Evolutionary conservation across 257 asterid species (phyloP).

Genomic region (Osmanthus fragrans): DNA sequence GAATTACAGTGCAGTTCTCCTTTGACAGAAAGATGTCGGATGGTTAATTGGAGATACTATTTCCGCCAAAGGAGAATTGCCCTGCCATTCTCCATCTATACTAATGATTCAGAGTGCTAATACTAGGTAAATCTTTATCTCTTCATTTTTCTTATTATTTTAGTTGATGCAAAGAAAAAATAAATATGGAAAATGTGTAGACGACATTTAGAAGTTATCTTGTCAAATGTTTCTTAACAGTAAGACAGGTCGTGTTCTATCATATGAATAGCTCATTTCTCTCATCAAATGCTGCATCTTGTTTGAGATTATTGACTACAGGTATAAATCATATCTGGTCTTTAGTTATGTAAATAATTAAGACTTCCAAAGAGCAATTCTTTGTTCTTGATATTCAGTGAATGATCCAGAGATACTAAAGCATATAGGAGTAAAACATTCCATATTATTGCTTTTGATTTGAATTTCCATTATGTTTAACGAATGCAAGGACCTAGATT

Average conservation of each 20-base stretch:
- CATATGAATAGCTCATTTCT: neutral
- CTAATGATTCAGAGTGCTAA: neutral
- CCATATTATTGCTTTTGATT: neutral
- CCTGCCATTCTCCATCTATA: constrained; percentile 49
- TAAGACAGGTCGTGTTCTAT: neutral
- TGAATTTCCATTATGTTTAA: neutral
- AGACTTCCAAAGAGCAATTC: neutral
- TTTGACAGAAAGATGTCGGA: constrained; percentile 31
- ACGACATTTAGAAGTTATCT: constrained; percentile 3
- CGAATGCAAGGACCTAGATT: neutral
- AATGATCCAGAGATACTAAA: neutral
- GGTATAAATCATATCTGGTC: too few species aligned
- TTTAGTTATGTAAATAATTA: too few species aligned
- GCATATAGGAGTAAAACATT: neutral
- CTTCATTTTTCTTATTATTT: neutral
- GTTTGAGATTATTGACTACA: too few species aligned
- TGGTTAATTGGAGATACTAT: neutral
- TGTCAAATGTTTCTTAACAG: neutral
- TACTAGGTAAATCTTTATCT: constrained; percentile 12
- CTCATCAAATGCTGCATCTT: too few species aligned
- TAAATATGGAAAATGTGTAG: neutral
- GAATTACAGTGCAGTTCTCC: constrained; percentile 43
- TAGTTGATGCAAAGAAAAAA: constrained; percentile 1
- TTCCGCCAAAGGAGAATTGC: constrained; percentile 63
- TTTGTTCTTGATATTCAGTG: neutral